Base-by-base conservation (phyloP, 305 asterid species). In the Fraxinus nigra region DNA sequence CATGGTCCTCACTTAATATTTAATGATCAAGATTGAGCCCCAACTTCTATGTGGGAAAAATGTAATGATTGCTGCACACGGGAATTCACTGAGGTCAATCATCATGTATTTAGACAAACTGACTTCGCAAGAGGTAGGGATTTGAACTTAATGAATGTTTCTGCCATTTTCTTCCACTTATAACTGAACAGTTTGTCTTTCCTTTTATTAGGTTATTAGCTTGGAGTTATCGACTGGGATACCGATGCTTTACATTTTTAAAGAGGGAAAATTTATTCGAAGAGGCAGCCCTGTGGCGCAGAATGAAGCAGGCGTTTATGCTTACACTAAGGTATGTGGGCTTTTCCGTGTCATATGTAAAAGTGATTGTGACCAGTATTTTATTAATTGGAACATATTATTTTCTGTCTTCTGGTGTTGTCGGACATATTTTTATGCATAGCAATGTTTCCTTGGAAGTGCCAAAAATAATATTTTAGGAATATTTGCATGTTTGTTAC, bases 201-300 rank as follows among this genome's bases (percentile, higher is more conserved):
- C 34, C 81, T 35, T 78, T 75, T 51, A 14, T 87, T 82, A 95
- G 99, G 98, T 95, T 80, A 95, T 94, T 85, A 95, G 95, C 87
- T 89, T 95, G 96, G 99, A 95, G 87, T 89, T 94, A 56, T 86
- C 99, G 7, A 95, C 98, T 85, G 98, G 98, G 76, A 89, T 95
- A 83, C 97, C 98, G 5, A 93, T 95, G 99, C 98, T 95, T 81
- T 94, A 95, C 93, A 95, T 95, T 82, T 87, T 85, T 83, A 94
- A 92, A 86, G 98, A 89, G 79, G 99, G 97, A 80, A 82, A 89
- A 82, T 94, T 90, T 85, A 92, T 94, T 72, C 95, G 98, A 30
- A 89, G 98, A 85, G 99, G 99, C 87, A 95, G 98, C 86, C 99
- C 99, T 18, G 89, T 90, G 16, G 97, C 96, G 32, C 98, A 98